These are phyloP conservation scores for Gossypium ekmanianum DNA, from an alignment of 345 rosid genomes.

Conservation along the genomic window DNA sequence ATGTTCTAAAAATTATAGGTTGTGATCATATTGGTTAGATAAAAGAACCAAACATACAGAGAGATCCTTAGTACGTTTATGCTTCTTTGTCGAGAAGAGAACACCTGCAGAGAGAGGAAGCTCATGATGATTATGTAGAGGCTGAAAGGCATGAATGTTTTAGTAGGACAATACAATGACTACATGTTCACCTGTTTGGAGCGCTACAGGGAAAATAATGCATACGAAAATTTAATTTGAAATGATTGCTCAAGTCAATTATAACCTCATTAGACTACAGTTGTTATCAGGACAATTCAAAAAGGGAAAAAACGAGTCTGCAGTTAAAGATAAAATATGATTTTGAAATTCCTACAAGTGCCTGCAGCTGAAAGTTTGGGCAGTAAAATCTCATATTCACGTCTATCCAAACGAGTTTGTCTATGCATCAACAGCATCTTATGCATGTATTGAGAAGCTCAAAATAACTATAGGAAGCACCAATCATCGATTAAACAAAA, in stretches of 20 bases:
- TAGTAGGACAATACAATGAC: neutral
- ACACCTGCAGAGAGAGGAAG: conserved; percentile 38
- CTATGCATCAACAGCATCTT: neutral
- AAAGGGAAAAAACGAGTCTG: neutral
- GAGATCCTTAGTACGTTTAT: conserved; percentile 67
- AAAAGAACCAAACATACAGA: conserved; percentile 26
- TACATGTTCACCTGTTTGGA: neutral
- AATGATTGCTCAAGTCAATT: neutral
- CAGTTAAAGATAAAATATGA: neutral
- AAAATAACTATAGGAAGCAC: neutral
- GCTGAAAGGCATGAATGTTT: neutral
- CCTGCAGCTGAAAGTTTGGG: neutral
- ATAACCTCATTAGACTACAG: neutral
- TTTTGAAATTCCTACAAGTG: neutral
- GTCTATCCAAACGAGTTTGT: neutral
- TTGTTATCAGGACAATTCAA: neutral
- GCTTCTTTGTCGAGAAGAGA: conserved; percentile 76
- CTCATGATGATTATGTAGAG: neutral
- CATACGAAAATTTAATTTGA: neutral
- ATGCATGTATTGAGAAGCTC: neutral
- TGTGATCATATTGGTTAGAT: neutral
- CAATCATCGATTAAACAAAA: neutral
- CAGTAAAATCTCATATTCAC: neutral
- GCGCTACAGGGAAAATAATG: neutral
- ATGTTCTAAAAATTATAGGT: neutral